A percentile compares a stretch with the other conserved stretches of the same genome.
phyloP scores from a whole-genome alignment of 176 grass and related monocot genomes.

The Typha latifolia region DNA sequence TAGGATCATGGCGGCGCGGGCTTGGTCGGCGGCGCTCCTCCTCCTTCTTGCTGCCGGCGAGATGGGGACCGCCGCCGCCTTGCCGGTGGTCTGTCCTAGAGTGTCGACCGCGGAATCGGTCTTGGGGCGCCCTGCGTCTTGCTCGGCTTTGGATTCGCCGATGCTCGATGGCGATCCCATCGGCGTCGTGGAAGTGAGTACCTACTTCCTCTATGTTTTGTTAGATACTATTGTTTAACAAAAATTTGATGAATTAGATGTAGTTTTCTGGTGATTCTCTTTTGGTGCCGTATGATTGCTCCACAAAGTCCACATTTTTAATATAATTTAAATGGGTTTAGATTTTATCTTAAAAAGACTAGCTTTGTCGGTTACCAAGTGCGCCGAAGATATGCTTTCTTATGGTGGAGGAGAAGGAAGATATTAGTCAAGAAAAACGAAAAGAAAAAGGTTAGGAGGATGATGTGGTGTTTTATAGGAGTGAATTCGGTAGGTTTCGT shows the following conservation, averaged over 20 bases:
- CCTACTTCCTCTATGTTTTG: not conserved
- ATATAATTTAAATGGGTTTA: too few species aligned
- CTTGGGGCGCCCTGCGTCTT: not conserved
- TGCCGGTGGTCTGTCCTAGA: not conserved
- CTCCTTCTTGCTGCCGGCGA: not conserved
- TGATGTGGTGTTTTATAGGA: too few species aligned
- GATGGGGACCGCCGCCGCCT: not conserved
- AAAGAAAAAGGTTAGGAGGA: too few species aligned
- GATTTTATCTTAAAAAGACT: too few species aligned
- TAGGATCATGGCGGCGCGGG: not conserved
- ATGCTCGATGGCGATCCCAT: not conserved
- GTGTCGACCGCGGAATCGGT: not conserved
- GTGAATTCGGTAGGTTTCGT: too few species aligned
- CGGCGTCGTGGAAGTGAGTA: slow-evolving; percentile 4
- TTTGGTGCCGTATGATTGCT: not conserved
- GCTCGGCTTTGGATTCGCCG: not conserved
- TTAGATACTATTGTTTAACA: not conserved
- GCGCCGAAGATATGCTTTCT: too few species aligned
- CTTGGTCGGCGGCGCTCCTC: slow-evolving; percentile 1
- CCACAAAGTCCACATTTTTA: not conserved
- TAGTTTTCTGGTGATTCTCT: not conserved
- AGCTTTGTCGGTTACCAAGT: too few species aligned
- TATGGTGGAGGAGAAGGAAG: too few species aligned
- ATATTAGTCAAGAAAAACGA: too few species aligned
- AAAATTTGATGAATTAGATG: too few species aligned